Base-by-base conservation (phyloP, 176 grass and related monocot genomes). In the Eremochloa ophiuroides region DNA sequence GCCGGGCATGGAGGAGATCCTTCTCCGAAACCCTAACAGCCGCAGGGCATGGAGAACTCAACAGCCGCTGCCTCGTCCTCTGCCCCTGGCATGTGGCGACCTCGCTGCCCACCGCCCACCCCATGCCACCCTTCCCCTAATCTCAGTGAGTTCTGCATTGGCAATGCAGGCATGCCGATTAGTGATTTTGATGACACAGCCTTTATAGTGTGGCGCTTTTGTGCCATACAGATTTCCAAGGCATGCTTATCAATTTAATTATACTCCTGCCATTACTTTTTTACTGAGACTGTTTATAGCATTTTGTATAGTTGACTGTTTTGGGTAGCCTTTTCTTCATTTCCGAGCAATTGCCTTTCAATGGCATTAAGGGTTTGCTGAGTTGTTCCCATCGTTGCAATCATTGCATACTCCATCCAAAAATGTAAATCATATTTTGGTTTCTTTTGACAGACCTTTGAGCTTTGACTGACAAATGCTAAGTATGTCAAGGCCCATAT, bases 351-450 rank as follows among this genome's bases (percentile, higher is more conserved):
- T 22, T 71, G 20, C 34, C 9, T 71, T 53, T 35, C 4, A 39
- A 76, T 37, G 33, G n/a, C 26, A 75, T 33, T 74, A 70, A 80
- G 2, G 30, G 33, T 10, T 46, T 53, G 66, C 27, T 85, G 25
- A 39, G 44, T 38, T 14, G 11, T 18, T 74, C 41, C 38, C 23
- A 25, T 80, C 22, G 75, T 43, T 75, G 87, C 51, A 81, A 75
- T 7, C 41, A 51, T 50, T 72, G 31, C 74, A 29, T 10, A 61
- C 51, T 55, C 51, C 20, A 25, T 25, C 53, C 22, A 11, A 56
- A 56, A 56, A 56, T 56, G 9, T 23, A 25, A 56, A 56, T 10
- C 53, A 25, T 56, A 11, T 23, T 56, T 56, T 56, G 22, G 8
- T 56, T 56, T 56, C 53, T 56, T 56, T 25, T 8, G 53, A 56